These are phyloP conservation scores for Colletotrichum trifolii DNA, from an alignment of 2,329 filamentous ascomycete genomes.

Conservation along the genomic window DNA sequence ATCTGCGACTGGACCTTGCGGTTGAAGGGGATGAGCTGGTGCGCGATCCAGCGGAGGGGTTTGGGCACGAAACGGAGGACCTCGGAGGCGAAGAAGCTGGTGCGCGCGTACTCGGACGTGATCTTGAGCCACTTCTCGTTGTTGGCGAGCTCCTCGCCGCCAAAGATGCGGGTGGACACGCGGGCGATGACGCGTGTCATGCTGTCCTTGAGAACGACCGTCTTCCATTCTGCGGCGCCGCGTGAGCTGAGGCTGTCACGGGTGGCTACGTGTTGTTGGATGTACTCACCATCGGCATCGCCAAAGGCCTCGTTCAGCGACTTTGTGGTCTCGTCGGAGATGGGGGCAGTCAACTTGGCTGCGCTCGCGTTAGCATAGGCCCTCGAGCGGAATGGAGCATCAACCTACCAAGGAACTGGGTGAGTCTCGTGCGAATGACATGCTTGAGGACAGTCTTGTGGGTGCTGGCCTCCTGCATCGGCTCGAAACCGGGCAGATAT, in stretches of 20 bases:
- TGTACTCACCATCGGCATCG: background rate
- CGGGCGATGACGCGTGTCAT: conserved; percentile 36
- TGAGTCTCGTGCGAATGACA: conserved; percentile 32
- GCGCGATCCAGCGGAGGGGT: conserved; percentile 31
- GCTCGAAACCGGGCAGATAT: conserved; percentile 26
- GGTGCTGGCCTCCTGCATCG: conserved; percentile 21
- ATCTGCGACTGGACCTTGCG: conserved; percentile 28
- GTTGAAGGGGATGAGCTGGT: conserved; percentile 37
- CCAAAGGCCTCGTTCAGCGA: conserved; percentile 21
- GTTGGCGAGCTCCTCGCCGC: conserved; percentile 39
- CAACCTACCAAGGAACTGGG: conserved; percentile 28
- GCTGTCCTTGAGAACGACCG: conserved; percentile 17
- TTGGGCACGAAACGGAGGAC: conserved; percentile 37
- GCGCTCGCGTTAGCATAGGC: background rate
- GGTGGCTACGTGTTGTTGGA: rapidly evolving
- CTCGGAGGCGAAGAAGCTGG: conserved; percentile 23
- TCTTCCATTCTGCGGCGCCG: conserved; percentile 30
- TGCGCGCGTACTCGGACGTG: conserved; percentile 30
- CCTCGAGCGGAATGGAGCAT: no score
- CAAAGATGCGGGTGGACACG: conserved; percentile 39
- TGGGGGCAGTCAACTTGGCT: conserved; percentile 29
- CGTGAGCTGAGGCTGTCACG: no score
- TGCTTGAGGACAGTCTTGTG: conserved; percentile 27
- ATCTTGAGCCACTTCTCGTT: conserved; percentile 39
- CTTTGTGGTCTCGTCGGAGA: conserved; percentile 28